These are phyloP conservation scores for Gamarada debralockiae DNA, from an alignment of 495 filamentous ascomycete species.

Conservation along the genomic window DNA sequence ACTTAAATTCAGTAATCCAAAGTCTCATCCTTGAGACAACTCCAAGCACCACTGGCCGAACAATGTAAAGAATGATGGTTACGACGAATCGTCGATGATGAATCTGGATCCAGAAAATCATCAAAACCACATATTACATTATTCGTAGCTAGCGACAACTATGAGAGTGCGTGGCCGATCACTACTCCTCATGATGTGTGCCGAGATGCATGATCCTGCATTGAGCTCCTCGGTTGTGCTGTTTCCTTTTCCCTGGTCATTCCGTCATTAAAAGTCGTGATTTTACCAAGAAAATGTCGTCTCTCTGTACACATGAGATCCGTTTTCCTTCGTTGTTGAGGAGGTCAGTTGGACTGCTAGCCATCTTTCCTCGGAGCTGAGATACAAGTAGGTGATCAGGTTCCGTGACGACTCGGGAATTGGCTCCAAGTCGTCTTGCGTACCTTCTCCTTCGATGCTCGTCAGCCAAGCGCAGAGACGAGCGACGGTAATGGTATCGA, in stretches of 20 bases:
- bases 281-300: constrained; percentile 28
- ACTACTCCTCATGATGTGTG: constrained; percentile 3
- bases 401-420: constrained; percentile 20
- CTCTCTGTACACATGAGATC: constrained; percentile 19
- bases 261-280: not conserved
- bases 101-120: not conserved
- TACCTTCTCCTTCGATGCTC: constrained; percentile 24
- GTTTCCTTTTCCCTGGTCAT: not conserved
- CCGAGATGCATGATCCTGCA: not conserved
- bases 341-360: constrained; percentile 23
- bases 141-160: not conserved
- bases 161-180: not conserved
- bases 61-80: not conserved
- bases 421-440: constrained; percentile 20
- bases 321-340: constrained; percentile 13
- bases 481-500: constrained; percentile 24
- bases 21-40: too few species aligned
- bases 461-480: constrained; percentile 24
- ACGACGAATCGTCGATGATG: constrained; percentile 1
- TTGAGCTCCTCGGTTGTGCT: not conserved
- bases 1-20: too few species aligned
- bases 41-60: too few species aligned
- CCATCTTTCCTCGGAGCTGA: constrained; percentile 24
- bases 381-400: constrained; percentile 24
- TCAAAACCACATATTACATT: constrained; percentile 1